Percentiles rank a stretch among this genome's conserved stretches.
Evolutionary conservation across 2,329 filamentous ascomycete genomes (phyloP).

Genomic region (Fusarium sp.): DNA sequence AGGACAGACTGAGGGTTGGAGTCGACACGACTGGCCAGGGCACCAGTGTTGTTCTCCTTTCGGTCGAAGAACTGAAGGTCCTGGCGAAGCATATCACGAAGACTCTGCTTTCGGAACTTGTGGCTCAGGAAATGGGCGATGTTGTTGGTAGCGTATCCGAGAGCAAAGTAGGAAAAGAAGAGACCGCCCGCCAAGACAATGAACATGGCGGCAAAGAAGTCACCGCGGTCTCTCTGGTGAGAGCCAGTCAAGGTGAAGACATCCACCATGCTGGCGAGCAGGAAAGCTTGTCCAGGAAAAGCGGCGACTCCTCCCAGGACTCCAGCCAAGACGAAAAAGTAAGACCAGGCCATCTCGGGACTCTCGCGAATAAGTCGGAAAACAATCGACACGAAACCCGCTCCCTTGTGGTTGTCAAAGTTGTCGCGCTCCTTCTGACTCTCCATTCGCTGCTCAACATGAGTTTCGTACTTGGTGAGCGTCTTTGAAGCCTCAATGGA

Average conservation of each 20-base stretch:
- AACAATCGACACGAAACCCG: slow-evolving; percentile 47
- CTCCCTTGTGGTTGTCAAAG: slow-evolving; percentile 49
- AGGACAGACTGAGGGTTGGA: slow-evolving; percentile 53
- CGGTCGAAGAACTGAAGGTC: slow-evolving; percentile 58
- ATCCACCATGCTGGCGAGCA: slow-evolving; percentile 55
- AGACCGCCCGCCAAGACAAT: slow-evolving; percentile 60
- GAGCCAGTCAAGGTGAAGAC: slow-evolving; percentile 52
- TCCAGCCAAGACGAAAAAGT: slow-evolving; percentile 48
- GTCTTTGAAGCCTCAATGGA: slow-evolving; percentile 42
- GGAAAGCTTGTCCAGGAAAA: slow-evolving; percentile 57
- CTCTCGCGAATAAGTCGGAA: slow-evolving; percentile 52
- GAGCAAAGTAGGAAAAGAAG: slow-evolving; percentile 57
- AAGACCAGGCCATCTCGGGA: slow-evolving; percentile 51
- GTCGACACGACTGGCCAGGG: slow-evolving; percentile 51
- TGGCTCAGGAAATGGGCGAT: slow-evolving; percentile 45
- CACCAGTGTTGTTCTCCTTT: slow-evolving; percentile 54
- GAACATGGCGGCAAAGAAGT: slow-evolving; percentile 69
- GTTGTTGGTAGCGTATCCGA: slow-evolving; percentile 52
- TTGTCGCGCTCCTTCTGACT: slow-evolving; percentile 51
- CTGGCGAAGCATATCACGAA: slow-evolving; percentile 51
- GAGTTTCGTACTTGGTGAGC: slow-evolving; percentile 47
- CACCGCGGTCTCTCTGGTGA: slow-evolving; percentile 52
- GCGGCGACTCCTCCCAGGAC: slow-evolving; percentile 50
- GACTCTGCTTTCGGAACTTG: slow-evolving; percentile 41
- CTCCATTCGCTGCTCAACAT: slow-evolving; percentile 47